These are phyloP conservation scores for Forsythia viridissima DNA, from an alignment of 257 asterid genomes.

Conservation along the genomic window DNA sequence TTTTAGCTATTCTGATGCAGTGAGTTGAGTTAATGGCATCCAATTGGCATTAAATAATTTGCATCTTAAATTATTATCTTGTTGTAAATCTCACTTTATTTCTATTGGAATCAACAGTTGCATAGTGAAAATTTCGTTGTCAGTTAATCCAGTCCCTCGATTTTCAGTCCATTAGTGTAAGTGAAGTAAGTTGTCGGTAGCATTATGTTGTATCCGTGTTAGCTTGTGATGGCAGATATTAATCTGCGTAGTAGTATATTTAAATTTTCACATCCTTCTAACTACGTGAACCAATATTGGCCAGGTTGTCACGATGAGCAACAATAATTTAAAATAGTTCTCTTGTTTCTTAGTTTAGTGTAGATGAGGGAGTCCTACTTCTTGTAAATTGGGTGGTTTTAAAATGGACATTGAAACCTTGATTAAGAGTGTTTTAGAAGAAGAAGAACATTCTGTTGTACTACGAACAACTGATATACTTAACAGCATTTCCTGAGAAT, in stretches of 20 bases:
- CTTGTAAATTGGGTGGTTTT: constrained; percentile 53
- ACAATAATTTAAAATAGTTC: constrained; percentile 24
- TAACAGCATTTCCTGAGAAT: background rate
- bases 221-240: constrained; percentile 12
- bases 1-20: constrained; percentile 30
- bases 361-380: constrained; percentile 31
- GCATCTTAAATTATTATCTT: constrained; percentile 12
- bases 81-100: constrained; percentile 22
- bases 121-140: constrained; percentile 26
- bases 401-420: too few relatives aligned
- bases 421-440: too few relatives aligned
- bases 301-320: constrained; percentile 43
- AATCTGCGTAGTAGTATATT: background rate
- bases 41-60: constrained; percentile 2
- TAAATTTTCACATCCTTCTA: background rate
- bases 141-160: background rate
- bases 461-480: background rate
- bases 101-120: constrained; percentile 21
- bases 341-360: constrained; percentile 38
- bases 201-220: background rate
- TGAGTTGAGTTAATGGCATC: constrained; percentile 25
- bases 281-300: constrained; percentile 35
- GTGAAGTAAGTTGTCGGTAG: constrained; percentile 25
- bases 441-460: too few relatives aligned
- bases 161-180: constrained; percentile 24